Base-by-base conservation (phyloP, 2,329 filamentous ascomycete genomes). In the Stagonosporopsis tanaceti region DNA sequence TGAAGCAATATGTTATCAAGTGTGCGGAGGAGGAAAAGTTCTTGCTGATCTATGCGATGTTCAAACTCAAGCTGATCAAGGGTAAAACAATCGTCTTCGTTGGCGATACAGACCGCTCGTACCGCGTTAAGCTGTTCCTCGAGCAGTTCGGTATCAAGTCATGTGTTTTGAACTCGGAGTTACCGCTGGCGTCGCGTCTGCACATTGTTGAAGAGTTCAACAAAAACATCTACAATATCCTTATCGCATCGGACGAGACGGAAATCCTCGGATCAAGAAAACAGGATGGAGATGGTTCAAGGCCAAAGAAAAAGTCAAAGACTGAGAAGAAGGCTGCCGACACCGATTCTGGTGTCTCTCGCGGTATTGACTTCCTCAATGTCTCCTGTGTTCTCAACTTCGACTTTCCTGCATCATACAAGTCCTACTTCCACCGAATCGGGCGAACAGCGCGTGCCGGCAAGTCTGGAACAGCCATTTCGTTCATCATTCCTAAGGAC, bases 1-100 rank as follows among this genome's bases (percentile, higher is more conserved):
- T 98, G 27, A 91, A 88, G 52, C 95, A 98, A 78, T 97, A 93
- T 71, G 87, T 93, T 28, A 90, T 97, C 63, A 92, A 89, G 84
- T 96, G 93, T 66, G 92, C 87, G n/a, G 95, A 99, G 78, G 94
- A 98, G 65, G 95, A 98, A 70, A 99, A 99, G 74, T 99, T 98
- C 71, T 80, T 99, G 35, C 80, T 99, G 40, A 87, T 90, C 17
- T 98, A 97, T 71, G 90, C 97, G 58, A 94, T 98, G 72, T 96
- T 97, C 81, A 97, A 97, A 80, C 84, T 98, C 12, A 91, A 95
- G 74, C 81, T 98, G 48, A 89, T 99, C 72, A 96, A 94, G 76
- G 95, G 95, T 62, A 98, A 98, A 76, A 90, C 90, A 57, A 90
- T 92, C 47, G 85, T 92, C 44, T 93, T 93, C 65, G 93, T 97